A percentile compares a stretch with the other conserved stretches of the same genome.
These are phyloP conservation scores for Grigorovia humatica DNA, from an alignment of 805 yeast species.

Conservation along the genomic window DNA sequence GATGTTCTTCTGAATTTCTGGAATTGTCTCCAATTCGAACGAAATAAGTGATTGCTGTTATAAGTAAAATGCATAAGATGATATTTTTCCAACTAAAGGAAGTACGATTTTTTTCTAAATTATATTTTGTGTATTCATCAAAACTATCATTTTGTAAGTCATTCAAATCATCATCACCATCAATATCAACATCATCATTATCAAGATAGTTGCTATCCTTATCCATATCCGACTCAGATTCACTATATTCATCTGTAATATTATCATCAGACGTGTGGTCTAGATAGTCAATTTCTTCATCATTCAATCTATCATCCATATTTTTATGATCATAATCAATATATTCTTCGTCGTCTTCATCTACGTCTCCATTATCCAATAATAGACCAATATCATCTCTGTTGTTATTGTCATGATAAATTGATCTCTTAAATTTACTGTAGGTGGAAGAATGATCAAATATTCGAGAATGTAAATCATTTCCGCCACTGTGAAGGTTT, in stretches of 20 bases:
- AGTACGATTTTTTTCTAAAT: neutral
- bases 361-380: slow-evolving; percentile 1
- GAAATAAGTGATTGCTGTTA: neutral
- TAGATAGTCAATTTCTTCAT: slow-evolving; percentile 8
- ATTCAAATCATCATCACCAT: slow-evolving; percentile 4
- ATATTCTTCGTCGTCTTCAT: slow-evolving; percentile 5
- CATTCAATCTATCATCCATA: slow-evolving; percentile 1
- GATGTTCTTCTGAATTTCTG: neutral
- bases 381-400: neutral
- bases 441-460: neutral
- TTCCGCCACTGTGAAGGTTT: too few relatives aligned
- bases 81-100: neutral
- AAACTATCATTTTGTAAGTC: neutral
- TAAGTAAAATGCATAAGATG: neutral
- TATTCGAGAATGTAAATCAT: too few relatives aligned
- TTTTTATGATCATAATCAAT: slow-evolving; percentile 6
- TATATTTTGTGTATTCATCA: too few relatives aligned
- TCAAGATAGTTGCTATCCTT: slow-evolving; percentile 10
- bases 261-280: slow-evolving; percentile 3
- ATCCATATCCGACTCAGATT: slow-evolving; percentile 3
- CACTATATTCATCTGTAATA: slow-evolving; percentile 3
- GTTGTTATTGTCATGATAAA: neutral
- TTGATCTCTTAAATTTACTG: neutral
- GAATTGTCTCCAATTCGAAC: neutral
- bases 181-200: slow-evolving; percentile 12